These are phyloP conservation scores for Pythium coloratum DNA, from an alignment of 352 stramenopile genomes.

Conservation along the genomic window DNA sequence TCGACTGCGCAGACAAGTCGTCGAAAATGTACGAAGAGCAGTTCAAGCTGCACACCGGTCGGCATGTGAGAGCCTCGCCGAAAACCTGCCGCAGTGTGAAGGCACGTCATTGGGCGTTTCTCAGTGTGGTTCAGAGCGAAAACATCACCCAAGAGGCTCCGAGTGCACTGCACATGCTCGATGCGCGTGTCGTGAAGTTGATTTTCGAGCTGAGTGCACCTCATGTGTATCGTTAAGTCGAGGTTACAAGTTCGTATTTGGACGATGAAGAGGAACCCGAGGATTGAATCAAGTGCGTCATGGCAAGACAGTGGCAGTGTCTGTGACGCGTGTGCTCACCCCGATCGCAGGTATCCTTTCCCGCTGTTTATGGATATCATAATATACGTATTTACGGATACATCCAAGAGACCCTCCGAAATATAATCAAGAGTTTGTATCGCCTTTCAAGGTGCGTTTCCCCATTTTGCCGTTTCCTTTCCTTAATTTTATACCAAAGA, in stretches of 20 bases:
- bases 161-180: neutral
- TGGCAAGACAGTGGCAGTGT: too few species aligned
- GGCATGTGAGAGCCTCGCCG: neutral
- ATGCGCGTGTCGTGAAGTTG: neutral
- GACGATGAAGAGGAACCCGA: neutral
- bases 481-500: too few species aligned
- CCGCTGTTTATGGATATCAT: too few species aligned
- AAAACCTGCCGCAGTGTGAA: neutral
- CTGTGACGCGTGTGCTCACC: too few species aligned
- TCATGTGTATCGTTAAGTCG: neutral
- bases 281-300: neutral
- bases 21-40: neutral
- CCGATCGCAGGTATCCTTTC: too few species aligned
- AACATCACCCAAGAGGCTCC: neutral
- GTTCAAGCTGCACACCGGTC: neutral
- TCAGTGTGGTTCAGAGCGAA: neutral
- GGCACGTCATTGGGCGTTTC: neutral
- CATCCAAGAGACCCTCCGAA: too few species aligned
- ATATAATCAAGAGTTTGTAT: too few species aligned
- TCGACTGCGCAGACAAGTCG: neutral
- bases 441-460: too few species aligned
- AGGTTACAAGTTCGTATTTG: neutral
- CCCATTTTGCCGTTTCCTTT: too few species aligned
- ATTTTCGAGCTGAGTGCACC: neutral
- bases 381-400: too few species aligned